Evolutionary conservation across 176 grass and related monocot genomes (phyloP).

Genomic region (Rhipidocladum racemiflorum): DNA sequence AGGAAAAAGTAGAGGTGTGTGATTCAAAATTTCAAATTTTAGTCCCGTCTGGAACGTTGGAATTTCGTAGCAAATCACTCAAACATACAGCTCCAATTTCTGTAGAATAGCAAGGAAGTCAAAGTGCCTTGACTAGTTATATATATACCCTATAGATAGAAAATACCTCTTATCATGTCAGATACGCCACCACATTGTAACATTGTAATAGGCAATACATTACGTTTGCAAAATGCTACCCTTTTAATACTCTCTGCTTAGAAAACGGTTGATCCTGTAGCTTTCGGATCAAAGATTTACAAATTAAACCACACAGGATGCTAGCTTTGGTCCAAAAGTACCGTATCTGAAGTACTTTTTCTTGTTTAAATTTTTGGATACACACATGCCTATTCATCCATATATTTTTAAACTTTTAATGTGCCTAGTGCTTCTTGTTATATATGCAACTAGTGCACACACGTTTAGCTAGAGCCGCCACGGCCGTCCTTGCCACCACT

Average conservation of each 20-base stretch:
- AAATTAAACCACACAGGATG: neutral
- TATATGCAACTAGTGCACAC: too few species aligned
- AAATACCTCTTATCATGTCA: too few species aligned
- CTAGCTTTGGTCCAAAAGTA: conserved; percentile 40
- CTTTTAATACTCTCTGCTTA: neutral
- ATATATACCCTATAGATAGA: too few species aligned
- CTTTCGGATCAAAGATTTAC: conserved; percentile 25
- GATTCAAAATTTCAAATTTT: neutral
- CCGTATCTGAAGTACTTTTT: conserved; percentile 11
- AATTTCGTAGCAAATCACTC: too few species aligned
- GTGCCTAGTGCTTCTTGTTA: neutral
- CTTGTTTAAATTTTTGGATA: conserved; percentile 11
- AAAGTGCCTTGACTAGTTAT: too few species aligned
- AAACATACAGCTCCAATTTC: too few species aligned
- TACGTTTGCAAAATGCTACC: neutral
- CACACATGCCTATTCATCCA: conserved; percentile 19
- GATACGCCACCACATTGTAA: too few species aligned
- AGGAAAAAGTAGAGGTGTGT: neutral
- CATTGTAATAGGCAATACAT: too few species aligned
- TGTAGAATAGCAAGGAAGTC: too few species aligned
- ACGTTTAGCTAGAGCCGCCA: too few species aligned
- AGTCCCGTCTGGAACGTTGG: too few species aligned
- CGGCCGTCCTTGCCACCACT: too few species aligned
- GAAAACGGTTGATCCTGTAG: neutral
- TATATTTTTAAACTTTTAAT: neutral